Evolutionary conservation across 441 rosid genomes (phyloP).

Genomic region (Manihot esculenta): DNA sequence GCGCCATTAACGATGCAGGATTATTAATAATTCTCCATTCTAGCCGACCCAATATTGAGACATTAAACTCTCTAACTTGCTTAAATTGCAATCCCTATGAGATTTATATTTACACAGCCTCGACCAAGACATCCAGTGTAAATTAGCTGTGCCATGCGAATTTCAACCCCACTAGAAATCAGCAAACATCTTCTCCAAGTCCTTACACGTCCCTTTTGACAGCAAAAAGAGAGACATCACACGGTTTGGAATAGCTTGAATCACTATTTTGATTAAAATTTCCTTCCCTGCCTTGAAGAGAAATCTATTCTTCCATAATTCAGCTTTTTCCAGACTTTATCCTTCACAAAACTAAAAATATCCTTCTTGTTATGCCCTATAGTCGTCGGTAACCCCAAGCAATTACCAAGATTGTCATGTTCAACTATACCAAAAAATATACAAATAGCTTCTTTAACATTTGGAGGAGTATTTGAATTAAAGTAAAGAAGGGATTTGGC

Average conservation of each 20-base stretch:
- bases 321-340: background rate
- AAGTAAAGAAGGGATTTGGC: no score
- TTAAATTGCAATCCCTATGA: no score
- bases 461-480: no score
- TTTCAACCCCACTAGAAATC: background rate
- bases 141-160: no score
- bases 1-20: no score
- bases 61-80: no score
- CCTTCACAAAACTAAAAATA: background rate
- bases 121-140: no score
- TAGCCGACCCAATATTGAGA: no score
- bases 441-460: no score
- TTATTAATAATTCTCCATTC: no score
- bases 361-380: background rate
- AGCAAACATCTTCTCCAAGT: background rate
- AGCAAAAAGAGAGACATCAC: background rate
- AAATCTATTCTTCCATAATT: background rate
- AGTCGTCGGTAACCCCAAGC: background rate
- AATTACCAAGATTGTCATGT: background rate
- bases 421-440: background rate
- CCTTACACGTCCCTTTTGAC: background rate
- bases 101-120: no score
- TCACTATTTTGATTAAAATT: no score
- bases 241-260: background rate
- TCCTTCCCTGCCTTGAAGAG: background rate